phyloP scores from a whole-genome alignment of 495 filamentous ascomycete species.

The Tuber borchii region DNA sequence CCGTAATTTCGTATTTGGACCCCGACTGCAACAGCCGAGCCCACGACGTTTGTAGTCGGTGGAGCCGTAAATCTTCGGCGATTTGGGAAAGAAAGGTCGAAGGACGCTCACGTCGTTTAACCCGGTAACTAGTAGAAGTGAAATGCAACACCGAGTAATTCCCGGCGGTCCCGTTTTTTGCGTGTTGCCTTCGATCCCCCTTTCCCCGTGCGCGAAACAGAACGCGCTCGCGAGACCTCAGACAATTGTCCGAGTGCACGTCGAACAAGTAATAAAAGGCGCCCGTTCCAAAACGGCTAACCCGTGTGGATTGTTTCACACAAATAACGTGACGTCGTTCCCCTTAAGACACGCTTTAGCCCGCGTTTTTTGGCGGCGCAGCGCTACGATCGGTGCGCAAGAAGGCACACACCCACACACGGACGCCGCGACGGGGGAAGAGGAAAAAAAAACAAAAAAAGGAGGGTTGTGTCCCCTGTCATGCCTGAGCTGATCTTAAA shows the following conservation, averaged over 20 bases:
- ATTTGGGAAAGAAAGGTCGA: neutral
- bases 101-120: neutral
- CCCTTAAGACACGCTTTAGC: neutral
- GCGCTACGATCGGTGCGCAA: neutral
- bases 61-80: neutral
- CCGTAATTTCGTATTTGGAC: neutral
- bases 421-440: neutral
- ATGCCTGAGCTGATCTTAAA: neutral
- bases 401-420: neutral
- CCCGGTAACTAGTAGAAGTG: neutral
- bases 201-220: neutral
- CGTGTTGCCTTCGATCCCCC: neutral
- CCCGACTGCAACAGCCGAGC: neutral
- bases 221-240: neutral
- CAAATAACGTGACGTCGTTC: slow-evolving; percentile 21
- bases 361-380: neutral
- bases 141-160: neutral
- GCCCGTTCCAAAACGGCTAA: neutral
- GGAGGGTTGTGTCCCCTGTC: neutral
- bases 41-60: neutral
- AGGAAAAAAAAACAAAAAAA: neutral
- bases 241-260: neutral
- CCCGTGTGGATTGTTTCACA: neutral
- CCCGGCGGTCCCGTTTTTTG: neutral
- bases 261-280: neutral